Conservation (phyloP, 805 yeast species). For the Blastobotrys peoriensis region DNA sequence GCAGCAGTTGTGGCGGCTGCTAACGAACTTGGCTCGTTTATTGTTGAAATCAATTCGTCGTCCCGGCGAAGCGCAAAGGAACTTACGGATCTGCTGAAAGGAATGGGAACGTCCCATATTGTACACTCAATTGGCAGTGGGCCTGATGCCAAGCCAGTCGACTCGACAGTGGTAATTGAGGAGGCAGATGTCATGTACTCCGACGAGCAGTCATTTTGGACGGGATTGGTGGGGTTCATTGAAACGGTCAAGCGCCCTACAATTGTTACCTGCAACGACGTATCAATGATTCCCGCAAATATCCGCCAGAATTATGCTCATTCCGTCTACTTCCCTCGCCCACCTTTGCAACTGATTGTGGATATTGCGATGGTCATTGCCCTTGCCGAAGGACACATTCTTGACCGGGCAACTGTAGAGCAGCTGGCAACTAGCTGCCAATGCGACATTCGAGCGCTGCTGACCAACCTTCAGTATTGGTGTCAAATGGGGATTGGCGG, state of each 20-base stretch:
- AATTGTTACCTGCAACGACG: constrained; percentile 49
- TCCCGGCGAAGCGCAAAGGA: constrained; percentile 68
- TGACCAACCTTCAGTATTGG: constrained; percentile 30
- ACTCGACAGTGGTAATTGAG: constrained; percentile 72
- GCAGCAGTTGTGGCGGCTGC: constrained; percentile 64
- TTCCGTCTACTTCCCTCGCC: constrained; percentile 27
- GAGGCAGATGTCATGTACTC: constrained; percentile 80
- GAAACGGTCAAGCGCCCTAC: constrained; percentile 62
- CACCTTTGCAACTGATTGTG: constrained; percentile 13
- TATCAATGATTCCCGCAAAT: constrained; percentile 18
- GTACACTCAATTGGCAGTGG: constrained; percentile 42
- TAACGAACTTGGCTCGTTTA: constrained; percentile 56
- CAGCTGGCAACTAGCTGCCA: constrained; percentile 13
- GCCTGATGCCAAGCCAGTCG: constrained; percentile 33
- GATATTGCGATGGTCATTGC: constrained; percentile 30
- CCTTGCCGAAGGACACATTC: constrained; percentile 31
- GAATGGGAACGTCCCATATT: constrained; percentile 76
- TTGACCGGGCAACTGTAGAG: constrained; percentile 19
- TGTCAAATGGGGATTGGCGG: constrained; percentile 33
- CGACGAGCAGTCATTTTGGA: constrained; percentile 78
- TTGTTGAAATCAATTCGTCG: constrained; percentile 77
- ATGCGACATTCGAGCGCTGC: constrained; percentile 27
- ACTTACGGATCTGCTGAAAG: constrained; percentile 56
- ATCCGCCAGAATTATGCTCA: constrained; percentile 39
- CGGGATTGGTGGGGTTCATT: constrained; percentile 55